Evolutionary conservation across 805 yeast genomes (phyloP).

Genomic region (Spencermartinsiella europaea): DNA sequence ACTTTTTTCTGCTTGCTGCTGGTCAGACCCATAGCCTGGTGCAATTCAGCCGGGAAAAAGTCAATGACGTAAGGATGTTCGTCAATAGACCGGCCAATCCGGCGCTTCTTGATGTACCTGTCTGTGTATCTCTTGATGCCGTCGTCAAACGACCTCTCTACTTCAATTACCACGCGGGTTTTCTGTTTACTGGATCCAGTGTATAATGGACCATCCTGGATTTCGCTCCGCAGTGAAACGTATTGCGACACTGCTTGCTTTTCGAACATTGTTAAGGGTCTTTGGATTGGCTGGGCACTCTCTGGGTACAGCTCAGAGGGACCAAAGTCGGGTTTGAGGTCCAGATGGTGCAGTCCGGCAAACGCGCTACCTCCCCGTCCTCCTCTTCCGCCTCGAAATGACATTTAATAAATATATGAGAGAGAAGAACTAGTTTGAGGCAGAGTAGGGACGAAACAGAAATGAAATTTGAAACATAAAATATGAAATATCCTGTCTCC

Average conservation of each 20-base stretch:
- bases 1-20: conserved; percentile 36
- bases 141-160: conserved; percentile 38
- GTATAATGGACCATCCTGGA: conserved; percentile 27
- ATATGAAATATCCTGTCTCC: not conserved
- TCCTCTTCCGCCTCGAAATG: conserved; percentile 19
- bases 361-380: conserved; percentile 23
- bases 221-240: conserved; percentile 18
- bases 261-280: conserved; percentile 15
- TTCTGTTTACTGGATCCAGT: conserved; percentile 19
- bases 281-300: conserved; percentile 21
- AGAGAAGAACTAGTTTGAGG: not conserved
- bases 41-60: conserved; percentile 74
- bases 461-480: not conserved
- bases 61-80: conserved; percentile 69
- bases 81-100: conserved; percentile 64
- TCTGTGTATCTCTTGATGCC: conserved; percentile 82
- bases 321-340: conserved; percentile 16
- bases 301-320: conserved; percentile 24
- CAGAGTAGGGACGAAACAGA: not conserved
- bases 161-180: conserved; percentile 19
- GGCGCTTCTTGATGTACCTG: conserved; percentile 63
- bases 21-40: conserved; percentile 60
- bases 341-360: conserved; percentile 11
- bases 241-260: conserved; percentile 24
- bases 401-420: conserved; percentile 8